These are phyloP conservation scores for Fragaria iinumae DNA, from an alignment of 306 rosid species.

Conservation along the genomic window DNA sequence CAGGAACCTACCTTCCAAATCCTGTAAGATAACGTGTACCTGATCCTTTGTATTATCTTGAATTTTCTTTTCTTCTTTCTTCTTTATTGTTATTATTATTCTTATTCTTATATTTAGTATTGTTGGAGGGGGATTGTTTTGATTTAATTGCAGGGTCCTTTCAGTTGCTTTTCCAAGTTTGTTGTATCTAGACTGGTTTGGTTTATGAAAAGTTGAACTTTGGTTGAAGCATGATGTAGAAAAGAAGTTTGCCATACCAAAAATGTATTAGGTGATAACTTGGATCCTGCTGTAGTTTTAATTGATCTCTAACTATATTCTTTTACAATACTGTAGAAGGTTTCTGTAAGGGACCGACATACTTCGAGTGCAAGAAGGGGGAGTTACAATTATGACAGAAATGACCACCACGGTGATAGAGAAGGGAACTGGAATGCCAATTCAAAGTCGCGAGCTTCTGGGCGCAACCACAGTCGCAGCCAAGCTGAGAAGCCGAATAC, in stretches of 20 bases:
- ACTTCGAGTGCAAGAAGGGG: conserved; percentile 71
- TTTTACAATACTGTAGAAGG: conserved; percentile 58
- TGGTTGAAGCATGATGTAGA: not conserved
- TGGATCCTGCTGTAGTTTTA: not conserved
- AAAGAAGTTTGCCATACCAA: not conserved
- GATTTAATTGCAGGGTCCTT: not conserved
- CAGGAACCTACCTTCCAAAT: conserved; percentile 94
- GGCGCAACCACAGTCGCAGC: conserved; percentile 66
- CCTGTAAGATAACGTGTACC: conserved; percentile 65
- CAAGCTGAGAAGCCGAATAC: conserved; percentile 66
- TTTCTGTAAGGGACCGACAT: conserved; percentile 68
- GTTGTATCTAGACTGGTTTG: not conserved
- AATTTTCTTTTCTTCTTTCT: conserved; percentile 9
- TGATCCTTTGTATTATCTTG: conserved; percentile 8
- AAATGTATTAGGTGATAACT: not conserved
- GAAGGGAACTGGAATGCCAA: conserved; percentile 83
- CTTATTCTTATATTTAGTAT: not conserved
- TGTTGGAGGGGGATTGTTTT: not conserved
- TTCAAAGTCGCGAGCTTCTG: conserved; percentile 65
- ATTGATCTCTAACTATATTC: conserved; percentile 4
- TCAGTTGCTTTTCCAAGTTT: not conserved
- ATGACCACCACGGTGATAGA: conserved; percentile 76
- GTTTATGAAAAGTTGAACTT: conserved; percentile 1
- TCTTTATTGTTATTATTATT: not conserved
- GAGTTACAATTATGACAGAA: conserved; percentile 67